These are phyloP conservation scores for Tylopilus vinaceipallidus DNA, from an alignment of 768 basidiomycete species.

Conservation along the genomic window DNA sequence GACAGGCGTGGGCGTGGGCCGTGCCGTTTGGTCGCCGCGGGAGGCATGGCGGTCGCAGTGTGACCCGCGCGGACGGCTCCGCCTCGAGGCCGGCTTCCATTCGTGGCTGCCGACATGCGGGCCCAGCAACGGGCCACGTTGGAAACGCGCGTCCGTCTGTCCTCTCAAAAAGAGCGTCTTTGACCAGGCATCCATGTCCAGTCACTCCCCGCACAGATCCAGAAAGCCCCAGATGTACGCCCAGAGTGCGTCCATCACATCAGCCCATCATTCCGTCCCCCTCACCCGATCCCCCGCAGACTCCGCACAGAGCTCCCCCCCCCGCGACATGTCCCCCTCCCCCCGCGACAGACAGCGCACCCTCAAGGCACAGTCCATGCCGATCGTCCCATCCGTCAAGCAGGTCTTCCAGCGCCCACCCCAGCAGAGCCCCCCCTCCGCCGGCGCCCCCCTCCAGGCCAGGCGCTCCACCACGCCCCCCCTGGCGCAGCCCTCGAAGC, in stretches of 20 bases:
- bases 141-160: constrained; percentile 53
- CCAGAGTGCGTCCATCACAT: background rate
- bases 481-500: constrained; percentile 34
- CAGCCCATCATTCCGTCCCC: constrained; percentile 17
- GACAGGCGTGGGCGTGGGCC: no score
- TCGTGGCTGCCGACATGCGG: no score
- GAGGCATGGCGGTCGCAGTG: no score
- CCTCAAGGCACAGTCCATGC: constrained; percentile 59
- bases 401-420: constrained; percentile 48
- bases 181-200: constrained; percentile 49
- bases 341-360: constrained; percentile 50
- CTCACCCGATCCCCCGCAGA: constrained; percentile 12
- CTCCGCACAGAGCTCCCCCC: constrained; percentile 30
- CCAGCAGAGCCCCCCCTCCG: constrained; percentile 36
- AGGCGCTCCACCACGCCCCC: constrained; percentile 34
- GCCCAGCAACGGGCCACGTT: no score
- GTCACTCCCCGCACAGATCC: constrained; percentile 56
- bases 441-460: constrained; percentile 34
- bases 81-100: no score
- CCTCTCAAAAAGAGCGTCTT: constrained; percentile 30
- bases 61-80: no score
- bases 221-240: constrained; percentile 49
- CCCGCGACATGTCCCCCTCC: constrained; percentile 44
- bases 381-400: constrained; percentile 56
- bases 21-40: no score